These are phyloP conservation scores for Striga asiatica DNA, from an alignment of 257 asterid species.

Conservation along the genomic window DNA sequence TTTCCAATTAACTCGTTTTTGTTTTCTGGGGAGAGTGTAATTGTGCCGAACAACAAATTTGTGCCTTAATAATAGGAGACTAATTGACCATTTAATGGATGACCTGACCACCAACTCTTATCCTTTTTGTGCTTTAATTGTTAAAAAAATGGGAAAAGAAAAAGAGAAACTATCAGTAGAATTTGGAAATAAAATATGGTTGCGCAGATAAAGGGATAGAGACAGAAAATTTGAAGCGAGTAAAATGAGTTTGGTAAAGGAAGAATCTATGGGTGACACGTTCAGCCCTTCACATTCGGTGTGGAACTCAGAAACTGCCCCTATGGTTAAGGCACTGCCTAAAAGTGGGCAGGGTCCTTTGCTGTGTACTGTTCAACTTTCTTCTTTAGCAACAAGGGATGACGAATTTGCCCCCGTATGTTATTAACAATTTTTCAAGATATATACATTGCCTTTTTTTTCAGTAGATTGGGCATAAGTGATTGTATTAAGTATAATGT, in stretches of 20 bases:
- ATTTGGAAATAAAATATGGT: not conserved
- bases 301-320: slow-evolving; percentile 9
- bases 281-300: slow-evolving; percentile 21
- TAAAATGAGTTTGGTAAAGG: not conserved
- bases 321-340: not conserved
- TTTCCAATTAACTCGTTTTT: not conserved
- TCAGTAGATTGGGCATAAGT: no score
- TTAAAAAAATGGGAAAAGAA: no score
- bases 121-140: no score
- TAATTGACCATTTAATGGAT: slow-evolving; percentile 20
- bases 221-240: no score
- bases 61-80: slow-evolving; percentile 18
- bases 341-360: slow-evolving; percentile 6
- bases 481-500: no score
- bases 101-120: no score
- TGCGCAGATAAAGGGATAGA: no score
- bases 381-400: not conserved
- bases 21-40: no score
- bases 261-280: slow-evolving; percentile 32
- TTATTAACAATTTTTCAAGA: no score
- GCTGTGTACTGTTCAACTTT: not conserved
- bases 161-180: no score
- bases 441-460: no score
- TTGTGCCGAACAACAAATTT: slow-evolving; percentile 16
- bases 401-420: slow-evolving; percentile 6